Evolutionary conservation across 805 yeast species (phyloP).

Genomic region (Isabelozyma pseudorhagii): DNA sequence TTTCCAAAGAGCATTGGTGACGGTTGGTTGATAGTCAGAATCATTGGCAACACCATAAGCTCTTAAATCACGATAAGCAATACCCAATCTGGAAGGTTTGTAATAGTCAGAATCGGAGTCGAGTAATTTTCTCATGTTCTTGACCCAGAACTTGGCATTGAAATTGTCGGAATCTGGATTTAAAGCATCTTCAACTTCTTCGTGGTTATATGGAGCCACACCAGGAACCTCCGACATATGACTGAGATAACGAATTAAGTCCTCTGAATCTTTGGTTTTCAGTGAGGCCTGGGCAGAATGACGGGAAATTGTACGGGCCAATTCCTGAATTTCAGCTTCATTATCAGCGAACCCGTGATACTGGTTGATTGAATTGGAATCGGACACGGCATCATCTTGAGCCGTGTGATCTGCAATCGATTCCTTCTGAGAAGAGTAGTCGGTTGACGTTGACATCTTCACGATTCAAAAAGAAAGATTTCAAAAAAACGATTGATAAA

Average conservation of each 20-base stretch:
- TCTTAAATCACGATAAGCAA: constrained; percentile 55
- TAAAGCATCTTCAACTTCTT: constrained; percentile 35
- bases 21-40: constrained; percentile 63
- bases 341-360: constrained; percentile 34
- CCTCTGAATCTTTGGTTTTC: constrained; percentile 16
- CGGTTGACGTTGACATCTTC: not conserved
- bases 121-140: constrained; percentile 53
- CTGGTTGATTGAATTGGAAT: constrained; percentile 14
- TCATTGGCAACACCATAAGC: constrained; percentile 67
- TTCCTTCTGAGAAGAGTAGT: not conserved
- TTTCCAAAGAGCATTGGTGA: constrained; percentile 40
- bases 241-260: constrained; percentile 37
- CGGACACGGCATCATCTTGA: constrained; percentile 2
- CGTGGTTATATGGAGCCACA: constrained; percentile 30
- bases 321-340: constrained; percentile 30
- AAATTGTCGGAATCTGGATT: constrained; percentile 61
- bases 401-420: not conserved
- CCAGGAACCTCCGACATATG: constrained; percentile 56
- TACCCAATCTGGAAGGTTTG: constrained; percentile 57
- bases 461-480: not conserved
- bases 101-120: constrained; percentile 59
- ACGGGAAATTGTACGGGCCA: constrained; percentile 42
- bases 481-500: not conserved
- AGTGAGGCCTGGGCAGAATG: constrained; percentile 4
- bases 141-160: constrained; percentile 64